phyloP scores from a whole-genome alignment of 2,329 filamentous ascomycete genomes.

The Sporothrix sp. region DNA sequence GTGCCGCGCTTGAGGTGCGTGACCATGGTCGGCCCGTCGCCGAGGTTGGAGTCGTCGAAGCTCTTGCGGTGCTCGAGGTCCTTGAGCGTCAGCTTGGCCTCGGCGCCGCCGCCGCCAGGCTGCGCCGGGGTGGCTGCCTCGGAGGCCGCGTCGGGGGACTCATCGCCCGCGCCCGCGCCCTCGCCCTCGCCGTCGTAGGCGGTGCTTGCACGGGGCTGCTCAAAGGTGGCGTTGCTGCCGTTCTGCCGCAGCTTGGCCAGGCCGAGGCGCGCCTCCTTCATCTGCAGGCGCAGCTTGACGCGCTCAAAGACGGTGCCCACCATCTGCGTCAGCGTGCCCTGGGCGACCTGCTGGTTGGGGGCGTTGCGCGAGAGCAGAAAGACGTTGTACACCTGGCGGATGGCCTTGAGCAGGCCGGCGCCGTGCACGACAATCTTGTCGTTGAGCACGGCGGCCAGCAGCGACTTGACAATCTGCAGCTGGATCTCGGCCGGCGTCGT shows the following conservation, averaged over 20 bases:
- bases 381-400: constrained; percentile 97
- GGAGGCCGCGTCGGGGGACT: constrained; percentile 26
- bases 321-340: constrained; percentile 96
- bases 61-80: constrained; percentile 59
- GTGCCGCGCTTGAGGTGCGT: constrained; percentile 45
- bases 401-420: constrained; percentile 87
- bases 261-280: constrained; percentile 70
- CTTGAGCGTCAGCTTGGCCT: constrained; percentile 52
- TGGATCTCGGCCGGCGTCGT: constrained; percentile 86
- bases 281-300: constrained; percentile 74
- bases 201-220: constrained; percentile 28
- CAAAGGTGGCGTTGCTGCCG: constrained; percentile 43
- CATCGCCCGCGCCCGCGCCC: constrained; percentile 27
- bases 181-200: constrained; percentile 23
- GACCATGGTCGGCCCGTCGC: constrained; percentile 58
- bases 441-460: constrained; percentile 89
- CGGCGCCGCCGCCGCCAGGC: constrained; percentile 16
- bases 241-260: constrained; percentile 42
- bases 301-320: constrained; percentile 95
- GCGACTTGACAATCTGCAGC: constrained; percentile 94
- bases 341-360: constrained; percentile 91
- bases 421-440: constrained; percentile 99
- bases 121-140: constrained; percentile 24
- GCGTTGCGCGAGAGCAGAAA: constrained; percentile 91
- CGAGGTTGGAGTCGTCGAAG: constrained; percentile 57